phyloP scores from a whole-genome alignment of 345 rosid species.

The Geranium brycei region DNA sequence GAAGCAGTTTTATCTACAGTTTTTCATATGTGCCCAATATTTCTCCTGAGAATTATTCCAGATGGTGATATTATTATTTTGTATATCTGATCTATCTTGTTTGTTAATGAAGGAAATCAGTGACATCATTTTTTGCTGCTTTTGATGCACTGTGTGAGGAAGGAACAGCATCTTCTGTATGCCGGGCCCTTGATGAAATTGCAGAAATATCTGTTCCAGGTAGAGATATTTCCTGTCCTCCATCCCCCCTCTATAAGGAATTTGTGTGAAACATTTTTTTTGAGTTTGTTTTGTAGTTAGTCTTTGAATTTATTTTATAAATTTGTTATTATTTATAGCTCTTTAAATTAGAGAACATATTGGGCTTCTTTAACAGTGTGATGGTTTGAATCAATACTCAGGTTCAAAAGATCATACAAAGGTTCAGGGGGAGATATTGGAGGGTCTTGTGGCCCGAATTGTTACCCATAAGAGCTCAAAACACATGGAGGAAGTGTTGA shows the following conservation, averaged over 20 bases:
- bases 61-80: neutral
- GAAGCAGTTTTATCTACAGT: neutral
- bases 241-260: neutral
- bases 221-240: slow-evolving; percentile 13
- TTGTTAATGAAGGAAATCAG: slow-evolving; percentile 58
- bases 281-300: neutral
- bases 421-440: slow-evolving; percentile 90
- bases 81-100: neutral
- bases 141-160: slow-evolving; percentile 91
- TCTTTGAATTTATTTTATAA: no score
- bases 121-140: slow-evolving; percentile 60
- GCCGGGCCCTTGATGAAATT: slow-evolving; percentile 80
- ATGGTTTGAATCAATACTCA: slow-evolving; percentile 17
- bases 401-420: slow-evolving; percentile 73
- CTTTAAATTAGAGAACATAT: no score
- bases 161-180: slow-evolving; percentile 87
- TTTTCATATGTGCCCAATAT: neutral
- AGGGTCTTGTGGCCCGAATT: slow-evolving; percentile 97
- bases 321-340: neutral
- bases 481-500: slow-evolving; percentile 66
- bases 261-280: neutral
- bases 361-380: neutral
- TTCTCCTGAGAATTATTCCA: neutral
- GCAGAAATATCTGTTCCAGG: slow-evolving; percentile 92
- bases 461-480: slow-evolving; percentile 64